Evolutionary conservation across 768 basidiomycete species (phyloP), one percentile per base, ranked within the genome.

Genomic region (Roridomyces roridus): DNA sequence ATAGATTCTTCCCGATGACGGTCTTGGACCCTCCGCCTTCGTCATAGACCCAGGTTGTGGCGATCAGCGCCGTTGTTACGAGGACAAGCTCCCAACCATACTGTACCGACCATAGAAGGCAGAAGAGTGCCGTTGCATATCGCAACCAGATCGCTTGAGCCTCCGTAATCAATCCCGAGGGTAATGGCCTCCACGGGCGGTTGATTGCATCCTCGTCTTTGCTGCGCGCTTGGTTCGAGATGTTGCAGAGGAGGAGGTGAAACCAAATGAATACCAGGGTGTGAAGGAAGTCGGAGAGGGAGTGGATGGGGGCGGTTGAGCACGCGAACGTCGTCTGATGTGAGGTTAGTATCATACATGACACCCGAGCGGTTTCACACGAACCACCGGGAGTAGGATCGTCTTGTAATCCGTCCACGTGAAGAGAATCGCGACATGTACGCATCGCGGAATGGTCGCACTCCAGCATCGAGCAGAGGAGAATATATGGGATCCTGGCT

Each of bases 351-450:
- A n/a, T n/a, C n/a, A n/a, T n/a, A n/a, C n/a, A n/a, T n/a, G n/a
- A n/a, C n/a, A n/a, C n/a, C n/a, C n/a, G n/a, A n/a, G n/a, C n/a
- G n/a, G n/a, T n/a, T n/a, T n/a, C n/a, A n/a, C n/a, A 34, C 69
- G 28, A 21, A 68, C 68, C 28, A 70, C 60, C 4, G 69, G 68
- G n/a, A 70, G 44, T 10, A 70, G 47, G 11, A 69, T 62, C 9
- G 69, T 69, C 51, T 69, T 69, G 48, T 62, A 68, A 49, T 70
- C 69, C 20, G 68, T 62, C 62, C 64, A 65, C 12, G 69, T 70
- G 47, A 70, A 70, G n/a, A 70, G 55, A 24, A 69, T 53, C 20
- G 63, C 55, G 29, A 66, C 67, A 43, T 63, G 51, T 5, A 66
- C 25, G 35, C 66, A 61, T 25, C 60, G 56, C 39, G 17, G 28